Evolutionary conservation across 225 moss, liverwort and hornwort species (phyloP), one percentile per base, ranked within the genome.

Genomic region (Climacium dendroides): DNA sequence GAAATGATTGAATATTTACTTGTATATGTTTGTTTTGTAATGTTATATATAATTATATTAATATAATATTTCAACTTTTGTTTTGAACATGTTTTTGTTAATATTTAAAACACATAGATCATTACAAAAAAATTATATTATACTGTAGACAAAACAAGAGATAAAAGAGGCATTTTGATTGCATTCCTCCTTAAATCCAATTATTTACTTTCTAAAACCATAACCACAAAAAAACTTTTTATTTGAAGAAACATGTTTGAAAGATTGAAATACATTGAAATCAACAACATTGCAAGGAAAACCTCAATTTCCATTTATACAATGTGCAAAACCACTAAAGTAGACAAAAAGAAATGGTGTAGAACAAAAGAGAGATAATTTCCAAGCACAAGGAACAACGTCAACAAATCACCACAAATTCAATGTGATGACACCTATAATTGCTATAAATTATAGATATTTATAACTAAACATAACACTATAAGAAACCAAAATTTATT

Each of bases 371-470:
- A 45, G 4, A 72, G 0, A 17, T 29, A 72, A 45, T 1, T 72
- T 0, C 6, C 4, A 45, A 72, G 29, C 2, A 45, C 10, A 1
- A 45, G 5, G 10, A 10, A 43, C 16, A 16, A 26, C 0, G 0
- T 43, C 71, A 26, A 16, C 2, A 71, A 71, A 43, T 16, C 43
- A 71, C 10, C 2, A 45, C 28, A 43, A 71, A 71, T 0, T 0
- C 10, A 28, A 28, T 1, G 5, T 71, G 0, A 71, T 71, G 5
- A 43, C 29, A 26, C 45, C 2, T 29, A 29, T 29, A 72, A 17
- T 18, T 0, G 6, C 2, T 6, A 47, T 1, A 72, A 8, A 18
- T 18, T 72, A 72, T 29, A 47, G 29, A 72, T 29, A n/a, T n/a
- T n/a, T 0, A 0, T 29, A 47, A 29, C 5, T 29, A 18, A 45